Evolutionary conservation across 2,329 filamentous ascomycete species (phyloP), one percentile per base, ranked within the genome.

Genomic region (Westerdykella aurantiaca): DNA sequence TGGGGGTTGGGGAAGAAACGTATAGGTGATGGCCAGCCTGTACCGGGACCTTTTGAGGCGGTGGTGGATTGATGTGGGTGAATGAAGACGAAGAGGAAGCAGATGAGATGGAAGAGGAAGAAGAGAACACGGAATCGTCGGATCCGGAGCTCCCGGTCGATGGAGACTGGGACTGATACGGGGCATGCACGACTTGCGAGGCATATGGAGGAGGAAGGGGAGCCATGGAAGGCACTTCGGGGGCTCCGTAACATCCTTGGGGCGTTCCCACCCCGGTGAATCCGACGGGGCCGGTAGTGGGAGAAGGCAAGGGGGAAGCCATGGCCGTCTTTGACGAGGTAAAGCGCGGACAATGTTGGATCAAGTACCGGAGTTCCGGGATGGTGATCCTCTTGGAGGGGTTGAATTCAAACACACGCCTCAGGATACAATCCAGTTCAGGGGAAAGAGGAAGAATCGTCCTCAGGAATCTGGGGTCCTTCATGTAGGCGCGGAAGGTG

Each of bases 371-470:
- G 44, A 98, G 78, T 69, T 95, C 86, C 44, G 81, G 71, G 51
- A 98, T 78, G 44, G 83, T 84, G 61, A 95, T 90, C 67, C 93
- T 79, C 65, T 88, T 81, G 58, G 82, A 78, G 45, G 93, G 90
- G 69, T 93, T 83, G 67, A 82, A 81, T 62, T 91, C 84, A 68
- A 98, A 98, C 58, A 97, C 86, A 61, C 85, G 81, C 54, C 82
- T 83, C 58, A 98, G 72, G 52, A 98, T 94, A 63, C 80, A 76
- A 72, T 96, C 90, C 66, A 97, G 77, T 64, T 96, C 90, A 64
- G 87, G 78, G 44, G 93, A 90, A 61, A 98, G 72, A 17, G 93
- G 91, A 45, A 98, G 78, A 58, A 98, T 98, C 50, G 88, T 86
- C 74, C 89, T 86, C 53, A 98, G 74, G 68, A 97, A 98, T 63